Conservation (phyloP, 2,329 filamentous ascomycete species). For the Dendrostoma leiphaemia region DNA sequence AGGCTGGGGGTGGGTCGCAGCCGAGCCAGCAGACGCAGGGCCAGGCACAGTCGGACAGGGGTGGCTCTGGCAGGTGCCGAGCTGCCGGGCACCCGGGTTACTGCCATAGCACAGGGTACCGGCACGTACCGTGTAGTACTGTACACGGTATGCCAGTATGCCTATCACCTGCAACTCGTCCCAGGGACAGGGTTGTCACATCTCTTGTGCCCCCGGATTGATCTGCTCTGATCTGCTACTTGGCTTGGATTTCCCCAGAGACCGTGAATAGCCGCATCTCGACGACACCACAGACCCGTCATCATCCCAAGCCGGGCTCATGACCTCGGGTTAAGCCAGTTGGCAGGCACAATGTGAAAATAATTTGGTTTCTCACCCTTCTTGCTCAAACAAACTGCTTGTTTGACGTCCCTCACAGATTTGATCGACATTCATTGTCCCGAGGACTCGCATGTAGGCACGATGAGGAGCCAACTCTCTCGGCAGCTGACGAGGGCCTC, state of each 20-base stretch:
- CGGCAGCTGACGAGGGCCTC: slow-evolving; percentile 17
- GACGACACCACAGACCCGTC: slow-evolving; percentile 1
- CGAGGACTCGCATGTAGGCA: not conserved
- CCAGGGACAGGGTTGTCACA: no score
- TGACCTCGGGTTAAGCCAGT: not conserved
- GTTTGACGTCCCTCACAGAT: not conserved
- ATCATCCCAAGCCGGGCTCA: not conserved
- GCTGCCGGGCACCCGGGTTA: not conserved
- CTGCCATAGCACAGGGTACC: no score
- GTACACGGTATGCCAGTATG: no score
- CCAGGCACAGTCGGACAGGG: no score
- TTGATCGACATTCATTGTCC: not conserved
- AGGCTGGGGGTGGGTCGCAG: slow-evolving; percentile 10
- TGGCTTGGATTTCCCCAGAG: not conserved
- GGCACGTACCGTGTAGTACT: no score
- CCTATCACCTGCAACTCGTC: no score
- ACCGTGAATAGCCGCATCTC: slow-evolving; percentile 11
- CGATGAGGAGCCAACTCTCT: slow-evolving; percentile 6
- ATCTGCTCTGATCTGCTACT: not conserved
- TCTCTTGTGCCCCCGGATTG: not conserved
- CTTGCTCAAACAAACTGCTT: not conserved
- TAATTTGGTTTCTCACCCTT: not conserved
- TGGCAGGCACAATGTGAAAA: slow-evolving; percentile 4
- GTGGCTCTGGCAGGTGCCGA: slow-evolving; percentile 1
- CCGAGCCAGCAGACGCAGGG: no score